Evolutionary conservation across 2,329 filamentous ascomycete genomes (phyloP), one percentile per base, ranked within the genome.

Genomic region (Coniochaeta sp.): DNA sequence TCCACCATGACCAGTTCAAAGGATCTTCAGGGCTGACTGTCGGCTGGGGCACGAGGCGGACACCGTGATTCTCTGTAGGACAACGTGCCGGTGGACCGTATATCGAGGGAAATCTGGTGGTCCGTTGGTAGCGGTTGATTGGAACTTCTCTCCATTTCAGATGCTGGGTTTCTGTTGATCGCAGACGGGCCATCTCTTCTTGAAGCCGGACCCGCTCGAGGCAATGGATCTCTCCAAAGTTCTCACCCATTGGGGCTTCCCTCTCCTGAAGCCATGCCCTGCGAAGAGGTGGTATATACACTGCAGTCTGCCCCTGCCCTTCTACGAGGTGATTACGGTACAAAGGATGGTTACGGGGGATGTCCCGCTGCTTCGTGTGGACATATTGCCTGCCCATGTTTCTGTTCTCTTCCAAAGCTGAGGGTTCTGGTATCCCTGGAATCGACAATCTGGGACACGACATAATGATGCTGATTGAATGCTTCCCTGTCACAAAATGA

Each of bases 1-100:
- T 64, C 14, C 19, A 16, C 62, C 60, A 65, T 3, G 64, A 63
- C 64, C 64, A 65, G 60, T 65, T 64, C 54, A 65, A 60, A 6
- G 64, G 64, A 47, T 64, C 64, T 28, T 63, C 61, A 4, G 61
- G 60, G 47, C 62, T 63, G 26, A 60, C 58, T 26, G 43, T 47
- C 1, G 43, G 43, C 43, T 47, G 43, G 9, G 43, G 43, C 6
- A 26, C n/a, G 11, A 47, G 43, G 19, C 43, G 43, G 3, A 11
- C 26, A 9, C 19, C 43, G 19, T 22, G 19, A 8, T 47, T 47
- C 7, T 47, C 43, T 8, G 19, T 14, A 14, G 5, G 19, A 19
- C 12, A 14, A 26, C 43, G 43, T 22, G 43, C 11, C 5, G 43
- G n/a, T 14, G n/a, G 43, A 4, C 43, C 43, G 19, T 47, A 47